Conservation (phyloP, 441 rosid species). For the Biscutella laevigata region DNA sequence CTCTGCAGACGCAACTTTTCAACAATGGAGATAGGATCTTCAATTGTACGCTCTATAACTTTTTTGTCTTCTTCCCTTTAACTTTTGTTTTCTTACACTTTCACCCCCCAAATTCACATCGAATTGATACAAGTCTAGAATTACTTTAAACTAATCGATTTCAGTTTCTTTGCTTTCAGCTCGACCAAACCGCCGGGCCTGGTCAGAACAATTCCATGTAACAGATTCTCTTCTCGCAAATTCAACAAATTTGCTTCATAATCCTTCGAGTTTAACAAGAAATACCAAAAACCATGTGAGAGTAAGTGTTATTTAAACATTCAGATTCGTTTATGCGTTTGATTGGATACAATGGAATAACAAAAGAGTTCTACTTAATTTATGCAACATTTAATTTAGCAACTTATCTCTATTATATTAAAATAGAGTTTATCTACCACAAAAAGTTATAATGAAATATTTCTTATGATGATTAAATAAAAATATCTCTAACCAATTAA, state of each 20-base stretch:
- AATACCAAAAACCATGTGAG: not conserved
- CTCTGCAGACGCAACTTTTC: conserved; percentile 19
- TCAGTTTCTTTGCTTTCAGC: not conserved
- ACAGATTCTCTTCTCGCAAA: not conserved
- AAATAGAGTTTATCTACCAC: no score
- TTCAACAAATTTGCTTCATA: not conserved
- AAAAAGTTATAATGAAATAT: no score
- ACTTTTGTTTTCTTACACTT: not conserved
- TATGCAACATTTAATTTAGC: no score
- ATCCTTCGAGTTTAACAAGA: conserved; percentile 2
- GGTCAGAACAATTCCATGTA: not conserved
- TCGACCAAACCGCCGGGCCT: not conserved
- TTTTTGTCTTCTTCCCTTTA: not conserved
- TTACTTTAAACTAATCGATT: not conserved
- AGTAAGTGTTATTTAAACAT: conserved; percentile 17
- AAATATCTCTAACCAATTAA: no score
- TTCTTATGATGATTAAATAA: no score
- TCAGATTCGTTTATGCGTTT: no score
- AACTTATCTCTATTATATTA: no score
- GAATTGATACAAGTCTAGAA: not conserved
- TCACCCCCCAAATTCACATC: not conserved
- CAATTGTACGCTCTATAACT: conserved; percentile 28
- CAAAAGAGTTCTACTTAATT: no score
- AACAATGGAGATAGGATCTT: conserved; percentile 19
- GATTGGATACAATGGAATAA: no score